Evolutionary conservation across 2,329 filamentous ascomycete genomes (phyloP).

Genomic region (Pestalotiopsis sp.): DNA sequence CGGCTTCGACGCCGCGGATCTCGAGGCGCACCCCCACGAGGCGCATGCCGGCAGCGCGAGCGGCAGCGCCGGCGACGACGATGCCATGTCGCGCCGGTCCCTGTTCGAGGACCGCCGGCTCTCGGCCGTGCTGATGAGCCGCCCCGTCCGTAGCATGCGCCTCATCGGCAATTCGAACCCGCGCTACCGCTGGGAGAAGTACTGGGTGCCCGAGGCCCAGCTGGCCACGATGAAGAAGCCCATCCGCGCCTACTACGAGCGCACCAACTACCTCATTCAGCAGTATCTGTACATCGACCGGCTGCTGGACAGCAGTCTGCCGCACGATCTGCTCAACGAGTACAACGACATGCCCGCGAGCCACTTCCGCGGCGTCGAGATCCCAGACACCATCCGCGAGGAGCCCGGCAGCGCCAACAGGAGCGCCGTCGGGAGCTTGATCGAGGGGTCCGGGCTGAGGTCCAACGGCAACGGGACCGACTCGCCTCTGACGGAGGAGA

Average conservation of each 20-base stretch:
- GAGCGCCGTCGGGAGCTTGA: slow-evolving; percentile 24
- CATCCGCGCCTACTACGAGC: slow-evolving; percentile 85
- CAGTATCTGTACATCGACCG: slow-evolving; percentile 94
- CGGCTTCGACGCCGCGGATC: slow-evolving; percentile 15
- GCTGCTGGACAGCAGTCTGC: slow-evolving; percentile 87
- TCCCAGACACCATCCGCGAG: slow-evolving; percentile 77
- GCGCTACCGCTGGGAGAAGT: slow-evolving; percentile 80
- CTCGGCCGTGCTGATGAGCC: slow-evolving; percentile 60
- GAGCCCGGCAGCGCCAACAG: slow-evolving; percentile 47
- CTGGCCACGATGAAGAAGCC: slow-evolving; percentile 69
- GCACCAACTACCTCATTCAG: slow-evolving; percentile 84
- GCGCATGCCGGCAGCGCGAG: slow-evolving; percentile 6
- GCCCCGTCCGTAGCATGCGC: slow-evolving; percentile 77
- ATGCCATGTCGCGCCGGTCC: slow-evolving; percentile 37
- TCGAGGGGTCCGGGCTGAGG: slow-evolving; percentile 10
- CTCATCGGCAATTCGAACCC: slow-evolving; percentile 89
- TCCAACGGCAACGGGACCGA: background rate
- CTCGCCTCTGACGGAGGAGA: background rate
- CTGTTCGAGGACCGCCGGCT: slow-evolving; percentile 58
- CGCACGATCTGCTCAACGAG: slow-evolving; percentile 87
- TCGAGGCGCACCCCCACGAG: slow-evolving; percentile 22
- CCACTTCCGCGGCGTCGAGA: slow-evolving; percentile 54
- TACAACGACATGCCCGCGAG: slow-evolving; percentile 67
- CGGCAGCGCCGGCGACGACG: slow-evolving; percentile 38
- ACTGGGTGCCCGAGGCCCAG: slow-evolving; percentile 80